These are phyloP conservation scores for Corrigiola litoralis DNA, from an alignment of 179 eudicot genomes.

Conservation along the genomic window DNA sequence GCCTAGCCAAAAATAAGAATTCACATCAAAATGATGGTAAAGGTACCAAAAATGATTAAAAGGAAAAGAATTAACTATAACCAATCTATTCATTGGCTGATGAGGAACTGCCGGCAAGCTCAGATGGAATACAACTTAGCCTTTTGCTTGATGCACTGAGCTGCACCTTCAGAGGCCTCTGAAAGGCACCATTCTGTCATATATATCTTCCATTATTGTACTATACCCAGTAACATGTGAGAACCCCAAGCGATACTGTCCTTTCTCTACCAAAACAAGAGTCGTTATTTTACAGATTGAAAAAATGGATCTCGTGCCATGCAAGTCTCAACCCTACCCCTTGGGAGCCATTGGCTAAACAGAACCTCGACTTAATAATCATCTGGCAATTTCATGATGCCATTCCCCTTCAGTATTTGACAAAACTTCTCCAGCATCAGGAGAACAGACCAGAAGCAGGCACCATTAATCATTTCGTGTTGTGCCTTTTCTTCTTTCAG, in stretches of 20 bases:
- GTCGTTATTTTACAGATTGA: constrained; percentile 29
- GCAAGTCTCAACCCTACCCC: constrained; percentile 19
- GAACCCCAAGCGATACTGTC: constrained; percentile 26
- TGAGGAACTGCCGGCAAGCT: constrained; percentile 5
- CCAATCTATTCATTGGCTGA: constrained; percentile 25
- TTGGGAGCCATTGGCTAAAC: constrained; percentile 22
- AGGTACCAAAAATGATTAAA: constrained; percentile 28
- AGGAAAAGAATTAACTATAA: constrained; percentile 15
- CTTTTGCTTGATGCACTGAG: constrained; percentile 21
- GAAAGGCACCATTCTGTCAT: constrained; percentile 16
- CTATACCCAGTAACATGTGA: constrained; percentile 24
- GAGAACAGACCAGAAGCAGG: constrained; percentile 17
- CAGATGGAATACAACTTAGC: constrained; percentile 15
- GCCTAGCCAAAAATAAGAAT: constrained; percentile 28
- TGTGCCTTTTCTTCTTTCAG: constrained; percentile 16
- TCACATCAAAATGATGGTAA: constrained; percentile 20
- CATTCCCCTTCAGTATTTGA: constrained; percentile 4
- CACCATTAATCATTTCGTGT: constrained; percentile 11
- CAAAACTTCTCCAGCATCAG: constrained; percentile 23
- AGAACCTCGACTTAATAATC: constrained; percentile 19
- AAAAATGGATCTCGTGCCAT: constrained; percentile 27
- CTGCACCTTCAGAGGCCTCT: constrained; percentile 17
- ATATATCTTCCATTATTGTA: constrained; percentile 28
- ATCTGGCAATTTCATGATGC: constrained; percentile 14
- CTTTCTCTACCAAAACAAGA: constrained; percentile 34